phyloP scores from a whole-genome alignment of 164 flowering plant genomes.

The Berberis thunbergii region DNA sequence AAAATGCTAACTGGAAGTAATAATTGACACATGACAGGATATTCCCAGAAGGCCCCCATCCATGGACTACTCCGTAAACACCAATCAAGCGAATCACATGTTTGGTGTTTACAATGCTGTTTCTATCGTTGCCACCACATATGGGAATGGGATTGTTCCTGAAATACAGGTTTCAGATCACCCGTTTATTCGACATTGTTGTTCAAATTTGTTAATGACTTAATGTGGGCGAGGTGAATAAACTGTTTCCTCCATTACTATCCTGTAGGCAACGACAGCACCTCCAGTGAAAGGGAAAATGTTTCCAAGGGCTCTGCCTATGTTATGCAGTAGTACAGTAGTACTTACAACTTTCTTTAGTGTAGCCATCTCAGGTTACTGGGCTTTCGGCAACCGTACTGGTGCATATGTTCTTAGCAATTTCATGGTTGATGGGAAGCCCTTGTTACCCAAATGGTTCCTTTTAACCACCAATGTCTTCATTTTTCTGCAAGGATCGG shows the following conservation, averaged over 20 bases:
- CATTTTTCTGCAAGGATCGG: slow-evolving; percentile 50
- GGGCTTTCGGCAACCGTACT: slow-evolving; percentile 87
- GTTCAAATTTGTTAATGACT: no score
- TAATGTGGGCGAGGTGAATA: no score
- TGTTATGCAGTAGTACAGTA: no score
- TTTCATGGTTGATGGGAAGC: no score
- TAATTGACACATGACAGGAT: slow-evolving; percentile 27
- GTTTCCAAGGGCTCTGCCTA: no score
- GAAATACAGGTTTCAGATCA: slow-evolving; percentile 66
- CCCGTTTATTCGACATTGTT: no score
- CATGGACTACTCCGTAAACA: slow-evolving; percentile 6
- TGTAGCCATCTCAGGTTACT: slow-evolving; percentile 49
- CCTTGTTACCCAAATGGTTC: no score
- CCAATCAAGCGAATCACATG: slow-evolving; percentile 21
- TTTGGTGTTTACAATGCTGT: slow-evolving; percentile 26
- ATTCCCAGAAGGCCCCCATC: slow-evolving; percentile 50
- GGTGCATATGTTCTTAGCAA: slow-evolving; percentile 32
- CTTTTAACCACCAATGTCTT: slow-evolving; percentile 35
- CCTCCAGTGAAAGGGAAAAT: no score
- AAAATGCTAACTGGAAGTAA: no score
- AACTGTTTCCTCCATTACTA: slow-evolving; percentile 3
- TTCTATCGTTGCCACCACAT: background rate
- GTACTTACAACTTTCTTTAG: no score
- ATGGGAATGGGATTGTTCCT: slow-evolving; percentile 13
- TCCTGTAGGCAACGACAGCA: no score